These are phyloP conservation scores for Glycine latifolia DNA, from an alignment of 306 rosid genomes.

Conservation along the genomic window DNA sequence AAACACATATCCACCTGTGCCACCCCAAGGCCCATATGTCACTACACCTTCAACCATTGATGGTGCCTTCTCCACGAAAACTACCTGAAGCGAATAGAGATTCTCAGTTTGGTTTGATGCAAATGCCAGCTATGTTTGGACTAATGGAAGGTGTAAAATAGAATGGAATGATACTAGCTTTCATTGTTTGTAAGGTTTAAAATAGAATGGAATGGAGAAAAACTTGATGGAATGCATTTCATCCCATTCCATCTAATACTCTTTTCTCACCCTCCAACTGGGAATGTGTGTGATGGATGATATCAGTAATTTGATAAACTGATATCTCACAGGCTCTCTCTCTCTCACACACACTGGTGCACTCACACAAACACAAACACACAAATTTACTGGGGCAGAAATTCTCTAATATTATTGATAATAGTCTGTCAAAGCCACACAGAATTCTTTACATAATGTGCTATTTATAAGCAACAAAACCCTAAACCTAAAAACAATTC, in stretches of 20 bases:
- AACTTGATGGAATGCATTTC: constrained; percentile 1
- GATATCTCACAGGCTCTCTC: no score
- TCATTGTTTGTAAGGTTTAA: neutral
- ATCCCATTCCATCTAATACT: neutral
- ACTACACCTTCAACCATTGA: constrained; percentile 62
- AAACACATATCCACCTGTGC: constrained; percentile 67
- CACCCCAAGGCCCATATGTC: constrained; percentile 93
- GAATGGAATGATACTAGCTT: neutral
- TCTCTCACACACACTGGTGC: no score
- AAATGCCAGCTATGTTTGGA: neutral
- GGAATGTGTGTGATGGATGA: neutral
- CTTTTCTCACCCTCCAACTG: neutral
- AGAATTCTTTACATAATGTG: no score
- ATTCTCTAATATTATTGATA: no score
- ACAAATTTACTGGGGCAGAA: no score
- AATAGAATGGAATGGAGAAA: neutral
- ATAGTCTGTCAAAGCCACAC: no score
- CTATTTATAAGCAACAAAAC: no score
- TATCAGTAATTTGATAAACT: no score
- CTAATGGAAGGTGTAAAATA: neutral
- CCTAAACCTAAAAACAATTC: no score
- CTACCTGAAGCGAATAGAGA: constrained; percentile 42
- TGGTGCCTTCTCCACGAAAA: constrained; percentile 48
- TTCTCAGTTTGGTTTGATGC: constrained; percentile 25
- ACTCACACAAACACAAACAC: no score